Evolutionary conservation across 2,329 filamentous ascomycete species (phyloP).

Genomic region (Didymella segeticola): DNA sequence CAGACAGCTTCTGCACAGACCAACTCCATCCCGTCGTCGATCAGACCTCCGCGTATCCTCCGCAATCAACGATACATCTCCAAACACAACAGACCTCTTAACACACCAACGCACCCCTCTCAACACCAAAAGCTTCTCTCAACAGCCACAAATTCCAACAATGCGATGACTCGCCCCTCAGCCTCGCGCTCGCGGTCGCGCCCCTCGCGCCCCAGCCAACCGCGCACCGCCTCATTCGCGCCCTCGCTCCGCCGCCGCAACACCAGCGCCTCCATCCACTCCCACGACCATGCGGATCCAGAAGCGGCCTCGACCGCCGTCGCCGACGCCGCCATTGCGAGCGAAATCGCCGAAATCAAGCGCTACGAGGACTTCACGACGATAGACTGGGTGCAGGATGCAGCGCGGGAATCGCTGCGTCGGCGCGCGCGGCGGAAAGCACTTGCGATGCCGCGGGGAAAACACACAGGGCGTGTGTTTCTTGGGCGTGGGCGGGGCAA

Average conservation of each 20-base stretch:
- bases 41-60: constrained; percentile 2
- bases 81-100: too few relatives aligned
- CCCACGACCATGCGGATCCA: constrained; percentile 71
- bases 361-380: constrained; percentile 99
- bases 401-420: constrained; percentile 84
- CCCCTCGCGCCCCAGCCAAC: constrained; percentile 18
- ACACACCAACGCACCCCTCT: too few relatives aligned
- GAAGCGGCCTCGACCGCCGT: constrained; percentile 57
- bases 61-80: neutral
- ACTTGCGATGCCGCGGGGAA: constrained; percentile 57
- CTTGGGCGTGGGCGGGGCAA: constrained; percentile 66
- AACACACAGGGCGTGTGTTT: constrained; percentile 49
- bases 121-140: too few relatives aligned
- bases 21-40: neutral
- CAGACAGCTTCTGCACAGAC: too few relatives aligned
- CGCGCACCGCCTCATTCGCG: constrained; percentile 57
- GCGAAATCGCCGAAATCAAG: constrained; percentile 98
- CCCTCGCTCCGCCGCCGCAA: constrained; percentile 64
- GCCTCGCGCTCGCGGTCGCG: constrained; percentile 15
- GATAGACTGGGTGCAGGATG: constrained; percentile 99
- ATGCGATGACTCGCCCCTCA: constrained; percentile 32
- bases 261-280: constrained; percentile 67
- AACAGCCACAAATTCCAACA: neutral
- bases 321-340: constrained; percentile 77
- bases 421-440: constrained; percentile 77